These are phyloP conservation scores for Thraustochytrium sp. DNA, from an alignment of 352 stramenopile species.

Conservation along the genomic window DNA sequence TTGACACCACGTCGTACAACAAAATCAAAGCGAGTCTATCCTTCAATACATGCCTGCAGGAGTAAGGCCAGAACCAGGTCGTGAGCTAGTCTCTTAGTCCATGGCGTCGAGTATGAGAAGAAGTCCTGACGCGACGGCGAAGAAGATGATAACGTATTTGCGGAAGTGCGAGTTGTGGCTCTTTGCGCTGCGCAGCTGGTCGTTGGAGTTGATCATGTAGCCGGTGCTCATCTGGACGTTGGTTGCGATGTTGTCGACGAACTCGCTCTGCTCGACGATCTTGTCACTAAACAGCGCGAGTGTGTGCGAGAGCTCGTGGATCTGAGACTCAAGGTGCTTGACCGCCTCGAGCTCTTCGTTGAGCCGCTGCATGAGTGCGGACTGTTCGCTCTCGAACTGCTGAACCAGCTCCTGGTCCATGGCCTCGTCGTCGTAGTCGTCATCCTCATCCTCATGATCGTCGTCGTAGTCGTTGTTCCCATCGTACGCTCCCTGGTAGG, in stretches of 20 bases:
- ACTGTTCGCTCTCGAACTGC: not conserved
- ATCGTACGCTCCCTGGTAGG: not conserved
- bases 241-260: conserved; percentile 22
- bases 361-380: not conserved
- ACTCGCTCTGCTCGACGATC: conserved; percentile 28
- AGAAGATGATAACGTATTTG: conserved; percentile 17
- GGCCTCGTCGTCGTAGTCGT: not conserved
- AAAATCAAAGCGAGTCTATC: not conserved
- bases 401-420: not conserved
- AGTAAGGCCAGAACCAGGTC: no score
- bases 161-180: conserved; percentile 22
- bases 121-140: not conserved
- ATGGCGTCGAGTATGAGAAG: conserved; percentile 17
- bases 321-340: not conserved
- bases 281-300: conserved; percentile 19
- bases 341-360: not conserved
- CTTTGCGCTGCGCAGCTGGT: conserved; percentile 11
- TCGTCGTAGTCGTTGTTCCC: not conserved
- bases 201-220: not conserved
- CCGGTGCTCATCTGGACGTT: conserved; percentile 3
- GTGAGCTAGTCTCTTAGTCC: not conserved
- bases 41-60: not conserved
- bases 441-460: not conserved
- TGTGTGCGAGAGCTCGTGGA: conserved; percentile 31
- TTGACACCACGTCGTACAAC: no score